Conservation (phyloP, 75 land plant genomes). For the Cryptomeria japonica region DNA sequence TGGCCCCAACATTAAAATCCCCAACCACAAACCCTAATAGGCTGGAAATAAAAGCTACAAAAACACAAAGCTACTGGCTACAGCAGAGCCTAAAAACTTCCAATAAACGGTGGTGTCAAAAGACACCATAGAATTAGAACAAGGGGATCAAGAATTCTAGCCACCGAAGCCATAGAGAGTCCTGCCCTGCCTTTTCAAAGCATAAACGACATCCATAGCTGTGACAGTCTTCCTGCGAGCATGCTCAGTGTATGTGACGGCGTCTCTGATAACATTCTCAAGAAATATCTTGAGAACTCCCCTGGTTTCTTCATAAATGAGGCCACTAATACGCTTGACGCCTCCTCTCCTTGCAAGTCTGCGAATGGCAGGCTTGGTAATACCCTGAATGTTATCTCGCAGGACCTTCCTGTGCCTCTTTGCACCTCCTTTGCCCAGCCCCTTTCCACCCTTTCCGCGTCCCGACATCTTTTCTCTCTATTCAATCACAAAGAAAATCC, state of each 20-base stretch:
- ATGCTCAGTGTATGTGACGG: constrained; percentile 31
- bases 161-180: constrained; percentile 18
- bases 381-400: not conserved
- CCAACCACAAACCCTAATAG: too few relatives aligned
- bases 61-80: not conserved
- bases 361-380: constrained; percentile 23
- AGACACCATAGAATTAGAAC: not conserved
- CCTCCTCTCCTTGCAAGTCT: constrained; percentile 29
- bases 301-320: constrained; percentile 11
- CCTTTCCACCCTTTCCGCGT: constrained; percentile 3
- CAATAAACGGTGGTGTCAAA: not conserved
- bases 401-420: constrained; percentile 1
- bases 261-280: constrained; percentile 22
- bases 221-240: constrained; percentile 16
- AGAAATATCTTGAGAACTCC: constrained; percentile 18
- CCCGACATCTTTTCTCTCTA: not conserved
- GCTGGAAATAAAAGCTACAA: too few relatives aligned
- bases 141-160: not conserved
- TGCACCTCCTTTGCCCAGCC: constrained; percentile 12
- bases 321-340: constrained; percentile 27
- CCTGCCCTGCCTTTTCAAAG: constrained; percentile 28
- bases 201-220: constrained; percentile 42
- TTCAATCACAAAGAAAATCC: not conserved
- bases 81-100: not conserved
- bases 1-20: too few relatives aligned